A percentile compares a stretch with the other conserved stretches of the same genome.
These are phyloP conservation scores for Solanum lycopersicoides DNA, from an alignment of 257 asterid genomes.

Conservation along the genomic window DNA sequence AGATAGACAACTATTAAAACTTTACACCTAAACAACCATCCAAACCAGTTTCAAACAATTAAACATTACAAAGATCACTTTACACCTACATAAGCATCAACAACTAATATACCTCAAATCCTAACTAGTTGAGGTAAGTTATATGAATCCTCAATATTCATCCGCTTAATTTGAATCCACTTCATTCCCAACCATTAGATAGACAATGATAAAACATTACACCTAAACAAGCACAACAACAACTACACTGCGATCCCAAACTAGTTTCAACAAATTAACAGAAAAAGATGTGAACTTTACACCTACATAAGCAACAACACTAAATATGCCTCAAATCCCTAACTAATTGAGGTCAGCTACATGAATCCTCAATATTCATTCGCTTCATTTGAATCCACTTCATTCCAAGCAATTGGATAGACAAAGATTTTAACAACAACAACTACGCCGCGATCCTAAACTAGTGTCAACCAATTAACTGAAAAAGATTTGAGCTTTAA, in stretches of 20 bases:
- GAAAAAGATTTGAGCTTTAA: not conserved
- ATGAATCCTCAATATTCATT: not conserved
- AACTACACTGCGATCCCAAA: not conserved
- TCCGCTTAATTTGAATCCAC: not conserved
- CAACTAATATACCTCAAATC: not conserved
- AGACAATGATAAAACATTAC: not conserved
- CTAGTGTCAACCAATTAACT: not conserved
- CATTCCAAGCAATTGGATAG: not conserved
- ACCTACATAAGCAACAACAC: not conserved
- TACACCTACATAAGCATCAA: not conserved
- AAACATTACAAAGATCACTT: not conserved
- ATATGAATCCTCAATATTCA: not conserved
- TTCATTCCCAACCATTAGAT: not conserved
- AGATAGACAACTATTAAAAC: not conserved
- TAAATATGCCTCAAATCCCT: not conserved
- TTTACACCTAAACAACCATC: not conserved
- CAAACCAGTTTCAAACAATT: not conserved
- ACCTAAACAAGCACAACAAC: not conserved
- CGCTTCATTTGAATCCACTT: not conserved
- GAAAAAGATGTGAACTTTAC: not conserved
- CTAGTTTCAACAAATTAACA: not conserved
- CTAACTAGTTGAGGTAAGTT: not conserved
- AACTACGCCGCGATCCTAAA: not conserved
- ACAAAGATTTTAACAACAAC: not conserved
- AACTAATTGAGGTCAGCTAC: not conserved